Conservation (phyloP, 1,284 basidiomycete species). For the Tylopilus sp. region DNA sequence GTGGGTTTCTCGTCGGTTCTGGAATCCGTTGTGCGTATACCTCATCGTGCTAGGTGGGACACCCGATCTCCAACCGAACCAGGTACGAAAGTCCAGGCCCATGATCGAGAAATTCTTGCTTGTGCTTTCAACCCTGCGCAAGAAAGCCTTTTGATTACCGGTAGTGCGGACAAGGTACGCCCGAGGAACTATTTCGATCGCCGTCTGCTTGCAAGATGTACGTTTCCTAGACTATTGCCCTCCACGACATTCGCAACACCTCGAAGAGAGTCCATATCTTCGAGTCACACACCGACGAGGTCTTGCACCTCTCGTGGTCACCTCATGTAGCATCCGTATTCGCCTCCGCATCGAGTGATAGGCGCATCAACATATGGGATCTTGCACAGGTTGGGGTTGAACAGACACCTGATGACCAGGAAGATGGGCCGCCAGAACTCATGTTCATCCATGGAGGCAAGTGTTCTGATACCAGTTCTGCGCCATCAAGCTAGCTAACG, state of each 20-base stretch:
- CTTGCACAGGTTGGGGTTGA: slow-evolving; percentile 89
- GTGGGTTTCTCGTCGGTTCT: slow-evolving; percentile 40
- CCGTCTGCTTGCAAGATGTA: background rate
- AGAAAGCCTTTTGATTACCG: slow-evolving; percentile 87
- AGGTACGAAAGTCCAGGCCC: slow-evolving; percentile 76
- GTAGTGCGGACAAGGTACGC: slow-evolving; percentile 86
- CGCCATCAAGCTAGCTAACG: background rate
- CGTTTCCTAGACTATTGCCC: slow-evolving; percentile 70
- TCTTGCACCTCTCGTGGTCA: slow-evolving; percentile 93
- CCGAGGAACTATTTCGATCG: background rate
- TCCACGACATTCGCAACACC: slow-evolving; percentile 88
- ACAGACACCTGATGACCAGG: slow-evolving; percentile 96
- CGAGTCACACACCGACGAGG: slow-evolving; percentile 92
- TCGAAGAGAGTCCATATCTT: slow-evolving; percentile 86
- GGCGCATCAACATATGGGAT: slow-evolving; percentile 96
- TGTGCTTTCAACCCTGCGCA: slow-evolving; percentile 87
- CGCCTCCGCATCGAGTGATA: slow-evolving; percentile 88
- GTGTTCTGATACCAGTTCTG: slow-evolving; percentile 1
- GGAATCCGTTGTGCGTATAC: slow-evolving; percentile 7
- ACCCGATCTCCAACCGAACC: slow-evolving; percentile 74
- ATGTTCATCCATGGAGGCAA: slow-evolving; percentile 89
- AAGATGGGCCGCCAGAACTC: slow-evolving; percentile 94
- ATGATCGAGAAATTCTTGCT: slow-evolving; percentile 87
- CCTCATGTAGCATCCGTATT: slow-evolving; percentile 90
- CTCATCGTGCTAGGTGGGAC: slow-evolving; percentile 75